These are phyloP conservation scores for Cryptococcus sp. DNA, from an alignment of 1,284 basidiomycete species.

Conservation along the genomic window DNA sequence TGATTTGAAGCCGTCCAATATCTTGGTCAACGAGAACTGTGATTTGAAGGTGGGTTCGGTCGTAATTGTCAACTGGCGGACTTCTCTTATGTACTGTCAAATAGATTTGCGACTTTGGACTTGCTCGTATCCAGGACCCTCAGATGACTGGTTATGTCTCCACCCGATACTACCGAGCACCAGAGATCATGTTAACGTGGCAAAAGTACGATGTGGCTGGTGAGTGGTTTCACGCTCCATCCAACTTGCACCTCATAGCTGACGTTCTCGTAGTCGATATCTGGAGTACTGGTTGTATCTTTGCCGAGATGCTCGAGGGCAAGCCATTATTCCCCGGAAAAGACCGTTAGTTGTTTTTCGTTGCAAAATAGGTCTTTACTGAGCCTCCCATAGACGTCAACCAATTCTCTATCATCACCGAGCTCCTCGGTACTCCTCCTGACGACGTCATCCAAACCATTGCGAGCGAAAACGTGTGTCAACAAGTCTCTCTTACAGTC, in stretches of 20 bases:
- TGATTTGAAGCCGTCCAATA: constrained; percentile 99
- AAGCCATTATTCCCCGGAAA: constrained; percentile 99
- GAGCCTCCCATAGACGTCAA: constrained; percentile 74
- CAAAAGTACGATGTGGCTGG: constrained; percentile 98
- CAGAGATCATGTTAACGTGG: constrained; percentile 99
- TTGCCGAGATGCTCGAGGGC: constrained; percentile 99
- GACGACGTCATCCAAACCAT: constrained; percentile 99
- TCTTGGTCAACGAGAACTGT: constrained; percentile 99
- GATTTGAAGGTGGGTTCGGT: constrained; percentile 73
- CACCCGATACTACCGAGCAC: constrained; percentile 97
- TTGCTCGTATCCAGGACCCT: constrained; percentile 86
- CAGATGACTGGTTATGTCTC: constrained; percentile 99
- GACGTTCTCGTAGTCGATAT: constrained; percentile 69
- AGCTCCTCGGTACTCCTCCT: constrained; percentile 93
- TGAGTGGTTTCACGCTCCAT: constrained; percentile 34
- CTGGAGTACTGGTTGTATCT: constrained; percentile 99
- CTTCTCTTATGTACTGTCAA: not conserved
- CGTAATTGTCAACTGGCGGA: not conserved
- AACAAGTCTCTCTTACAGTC: not conserved
- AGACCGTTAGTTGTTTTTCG: constrained; percentile 61
- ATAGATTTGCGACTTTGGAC: constrained; percentile 96
- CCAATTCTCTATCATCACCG: constrained; percentile 99
- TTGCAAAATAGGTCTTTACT: not conserved
- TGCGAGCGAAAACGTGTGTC: constrained; percentile 88
- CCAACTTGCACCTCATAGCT: constrained; percentile 11